Base-by-base conservation (phyloP, 169 alveolate species). In the Babesia bigemina region DNA sequence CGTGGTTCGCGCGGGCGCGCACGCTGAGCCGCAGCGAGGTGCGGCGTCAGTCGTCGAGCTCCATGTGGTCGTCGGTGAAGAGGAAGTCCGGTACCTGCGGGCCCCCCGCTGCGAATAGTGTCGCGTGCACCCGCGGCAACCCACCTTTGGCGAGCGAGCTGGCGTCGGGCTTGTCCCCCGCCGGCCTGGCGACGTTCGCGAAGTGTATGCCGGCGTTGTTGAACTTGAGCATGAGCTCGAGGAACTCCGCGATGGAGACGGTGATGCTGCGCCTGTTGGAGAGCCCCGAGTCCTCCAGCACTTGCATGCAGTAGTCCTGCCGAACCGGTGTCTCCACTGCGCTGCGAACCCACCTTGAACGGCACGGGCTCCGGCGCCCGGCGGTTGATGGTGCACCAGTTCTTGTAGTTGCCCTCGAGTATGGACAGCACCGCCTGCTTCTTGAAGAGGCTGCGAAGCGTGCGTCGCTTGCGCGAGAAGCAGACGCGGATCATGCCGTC, bases 401-500 rank as follows among this genome's bases (percentile, higher is more conserved):
- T 91, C 69, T 94, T 93, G 89, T 93, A 97, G 91, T 97, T 98
- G 63, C 92, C 90, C 76, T 95, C 98, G 48, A 98, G 91, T 86
- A 96, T 92, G 75, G 94, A 92, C 24, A 97, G 81, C 4, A 96
- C 94, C 26, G 98, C 88, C 75, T 95, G 96, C 65, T 94, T 93
- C 63, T 97, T 96, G 86, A 98, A 98, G 33, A 95, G 91, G 22
- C 99, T 98, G 24, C 97, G 94, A 69, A 98, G 90, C 12, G 99
- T 96, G 88, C 97, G 97, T 81, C 98, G 92, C 87, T 98, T 98
- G 56, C 99, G 93, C 78, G 96, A 92, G 85, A 98, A 98, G 75
- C 99, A 96, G 24, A 97, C 87, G 71, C 99, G 94, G 59, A 98
- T 76, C 91, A 98, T 82, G 7, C 99, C 99, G 91, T 98, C 99